These are phyloP conservation scores for Allium sativum DNA, from an alignment of 106 monocot species.

Conservation along the genomic window DNA sequence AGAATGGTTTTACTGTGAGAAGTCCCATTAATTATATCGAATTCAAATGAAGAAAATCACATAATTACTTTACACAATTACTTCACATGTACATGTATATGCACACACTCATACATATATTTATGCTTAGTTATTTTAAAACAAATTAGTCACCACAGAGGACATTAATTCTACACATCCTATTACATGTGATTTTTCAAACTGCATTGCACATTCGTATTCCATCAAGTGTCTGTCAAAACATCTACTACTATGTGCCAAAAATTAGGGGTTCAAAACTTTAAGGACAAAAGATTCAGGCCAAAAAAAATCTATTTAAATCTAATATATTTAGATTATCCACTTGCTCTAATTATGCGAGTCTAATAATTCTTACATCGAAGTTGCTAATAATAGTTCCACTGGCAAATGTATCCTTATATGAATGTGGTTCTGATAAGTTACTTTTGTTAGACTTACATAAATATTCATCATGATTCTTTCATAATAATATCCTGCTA, in stretches of 20 bases:
- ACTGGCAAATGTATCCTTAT: neutral
- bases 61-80: no score
- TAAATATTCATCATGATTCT: neutral
- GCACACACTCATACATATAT: no score
- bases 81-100: no score
- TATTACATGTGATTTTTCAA: no score
- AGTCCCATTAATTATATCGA: slow-evolving; percentile 6
- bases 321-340: neutral
- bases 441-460: neutral
- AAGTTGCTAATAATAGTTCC: no score
- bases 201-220: no score
- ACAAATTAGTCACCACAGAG: neutral
- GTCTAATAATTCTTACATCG: no score
- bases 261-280: neutral
- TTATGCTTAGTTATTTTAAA: neutral
- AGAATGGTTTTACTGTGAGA: slow-evolving; percentile 21
- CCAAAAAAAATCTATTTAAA: neutral
- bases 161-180: no score
- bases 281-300: neutral
- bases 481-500: neutral
- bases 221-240: neutral
- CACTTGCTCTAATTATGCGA: neutral
- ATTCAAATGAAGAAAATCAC: slow-evolving; percentile 21
- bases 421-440: neutral
- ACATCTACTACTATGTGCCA: no score